These are phyloP conservation scores for Phoma sp. DNA, from an alignment of 2,329 filamentous ascomycete species.

Conservation along the genomic window DNA sequence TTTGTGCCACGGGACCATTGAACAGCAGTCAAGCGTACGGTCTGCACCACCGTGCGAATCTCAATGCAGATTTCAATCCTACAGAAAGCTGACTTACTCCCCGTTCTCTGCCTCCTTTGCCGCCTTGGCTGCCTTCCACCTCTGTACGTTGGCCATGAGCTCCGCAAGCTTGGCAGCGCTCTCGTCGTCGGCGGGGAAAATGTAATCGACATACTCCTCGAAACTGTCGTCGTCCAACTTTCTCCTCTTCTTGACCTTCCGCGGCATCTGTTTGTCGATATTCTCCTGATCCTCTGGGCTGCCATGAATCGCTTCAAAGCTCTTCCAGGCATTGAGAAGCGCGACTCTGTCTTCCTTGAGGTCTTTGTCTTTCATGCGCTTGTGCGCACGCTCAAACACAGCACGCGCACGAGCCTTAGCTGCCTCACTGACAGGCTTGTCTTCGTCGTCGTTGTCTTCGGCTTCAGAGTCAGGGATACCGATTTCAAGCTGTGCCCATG, in stretches of 20 bases:
- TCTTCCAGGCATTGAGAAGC: conserved; percentile 88
- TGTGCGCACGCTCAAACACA: conserved; percentile 85
- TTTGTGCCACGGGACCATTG: background rate
- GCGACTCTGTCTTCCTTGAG: conserved; percentile 93
- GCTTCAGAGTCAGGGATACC: conserved; percentile 78
- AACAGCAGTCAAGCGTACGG: background rate
- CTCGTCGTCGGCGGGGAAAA: conserved; percentile 95
- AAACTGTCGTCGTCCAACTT: conserved; percentile 90
- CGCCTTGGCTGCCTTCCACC: conserved; percentile 74
- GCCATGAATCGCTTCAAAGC: conserved; percentile 89
- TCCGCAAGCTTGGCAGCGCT: conserved; percentile 83
- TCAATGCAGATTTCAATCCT: background rate
- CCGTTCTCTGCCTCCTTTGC: conserved; percentile 20
- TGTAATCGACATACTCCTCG: conserved; percentile 96
- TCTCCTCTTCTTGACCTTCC: conserved; percentile 89
- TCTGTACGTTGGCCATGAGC: conserved; percentile 82
- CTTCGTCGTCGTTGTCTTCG: conserved; percentile 51
- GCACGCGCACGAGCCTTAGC: conserved; percentile 82
- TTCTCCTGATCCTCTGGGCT: conserved; percentile 75
- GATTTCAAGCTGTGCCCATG: conserved; percentile 98
- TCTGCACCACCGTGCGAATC: background rate
- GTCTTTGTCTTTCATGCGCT: conserved; percentile 85
- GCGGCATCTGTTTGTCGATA: conserved; percentile 92
- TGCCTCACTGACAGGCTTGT: conserved; percentile 74
- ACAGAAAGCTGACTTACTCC: background rate